These are phyloP conservation scores for Fusarium sublunatum DNA, from an alignment of 2,329 filamentous ascomycete genomes.

Conservation along the genomic window DNA sequence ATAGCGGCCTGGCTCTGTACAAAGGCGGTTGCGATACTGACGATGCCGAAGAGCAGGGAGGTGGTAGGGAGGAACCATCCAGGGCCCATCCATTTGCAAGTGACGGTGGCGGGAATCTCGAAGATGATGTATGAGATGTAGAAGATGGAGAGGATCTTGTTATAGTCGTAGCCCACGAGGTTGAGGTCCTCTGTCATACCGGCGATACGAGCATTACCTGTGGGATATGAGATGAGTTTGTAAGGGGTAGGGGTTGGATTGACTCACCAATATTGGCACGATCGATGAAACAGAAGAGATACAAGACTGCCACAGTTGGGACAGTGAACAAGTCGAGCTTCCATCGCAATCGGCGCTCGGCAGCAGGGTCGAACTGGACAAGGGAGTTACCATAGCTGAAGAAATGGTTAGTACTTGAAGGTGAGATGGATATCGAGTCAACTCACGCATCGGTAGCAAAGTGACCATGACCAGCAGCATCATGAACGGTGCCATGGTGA, in stretches of 20 bases:
- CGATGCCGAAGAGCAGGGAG: constrained; percentile 67
- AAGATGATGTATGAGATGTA: constrained; percentile 75
- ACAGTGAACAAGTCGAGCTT: constrained; percentile 76
- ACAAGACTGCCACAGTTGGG: constrained; percentile 73
- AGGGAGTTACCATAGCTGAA: constrained; percentile 43
- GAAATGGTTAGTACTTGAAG: constrained; percentile 3
- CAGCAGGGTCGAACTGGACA: constrained; percentile 49
- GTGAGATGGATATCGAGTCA: neutral
- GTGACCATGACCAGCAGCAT: constrained; percentile 41
- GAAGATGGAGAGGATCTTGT: constrained; percentile 69
- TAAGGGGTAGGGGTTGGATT: neutral
- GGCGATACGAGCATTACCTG: constrained; percentile 64
- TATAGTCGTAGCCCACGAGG: constrained; percentile 71
- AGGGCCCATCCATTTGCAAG: constrained; percentile 72
- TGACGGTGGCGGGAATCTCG: constrained; percentile 71
- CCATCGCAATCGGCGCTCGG: constrained; percentile 66
- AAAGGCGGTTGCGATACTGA: constrained; percentile 70
- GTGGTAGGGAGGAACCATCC: constrained; percentile 71
- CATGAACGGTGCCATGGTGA: constrained; percentile 25
- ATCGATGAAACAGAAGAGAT: constrained; percentile 80
- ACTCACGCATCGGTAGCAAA: constrained; percentile 44
- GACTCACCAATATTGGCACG: constrained; percentile 75
- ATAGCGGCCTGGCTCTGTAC: constrained; percentile 61
- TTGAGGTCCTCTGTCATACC: constrained; percentile 67
- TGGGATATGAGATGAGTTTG: neutral